phyloP scores from a whole-genome alignment of 2,329 filamentous ascomycete genomes.

The Fragosphaeria purpurea region DNA sequence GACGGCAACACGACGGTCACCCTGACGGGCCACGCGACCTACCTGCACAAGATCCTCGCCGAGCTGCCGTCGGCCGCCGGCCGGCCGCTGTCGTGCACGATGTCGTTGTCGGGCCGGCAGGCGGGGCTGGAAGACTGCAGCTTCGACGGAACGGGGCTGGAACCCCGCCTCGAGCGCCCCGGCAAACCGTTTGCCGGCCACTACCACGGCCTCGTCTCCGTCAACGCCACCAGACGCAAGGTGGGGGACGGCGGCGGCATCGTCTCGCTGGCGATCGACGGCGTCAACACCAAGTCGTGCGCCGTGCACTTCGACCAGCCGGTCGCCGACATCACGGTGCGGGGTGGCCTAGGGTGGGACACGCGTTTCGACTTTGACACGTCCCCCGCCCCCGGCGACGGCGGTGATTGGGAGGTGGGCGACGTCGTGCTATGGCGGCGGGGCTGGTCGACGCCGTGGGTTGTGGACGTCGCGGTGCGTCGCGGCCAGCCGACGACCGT shows the following conservation, averaged over 20 bases:
- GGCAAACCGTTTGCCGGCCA: conserved; percentile 51
- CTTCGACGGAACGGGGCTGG: conserved; percentile 47
- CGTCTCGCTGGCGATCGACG: conserved; percentile 57
- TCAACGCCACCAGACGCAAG: conserved; percentile 40
- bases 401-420: conserved; percentile 40
- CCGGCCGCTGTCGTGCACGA: conserved; percentile 44
- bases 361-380: conserved; percentile 55
- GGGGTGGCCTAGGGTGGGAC: conserved; percentile 45
- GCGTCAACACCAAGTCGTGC: conserved; percentile 69
- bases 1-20: conserved; percentile 59
- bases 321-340: conserved; percentile 54
- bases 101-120: conserved; percentile 24
- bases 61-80: conserved; percentile 62
- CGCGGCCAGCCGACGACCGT: conserved; percentile 11
- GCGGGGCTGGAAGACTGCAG: conserved; percentile 54
- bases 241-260: conserved; percentile 20
- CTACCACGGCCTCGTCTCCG: conserved; percentile 52
- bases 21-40: conserved; percentile 58
- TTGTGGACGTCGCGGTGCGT: conserved; percentile 47
- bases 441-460: conserved; percentile 67
- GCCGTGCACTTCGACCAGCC: conserved; percentile 61
- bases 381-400: conserved; percentile 19
- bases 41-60: conserved; percentile 54
- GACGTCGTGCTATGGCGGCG: conserved; percentile 75
- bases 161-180: conserved; percentile 30